Base-by-base conservation (phyloP, 1,139 yeast genomes). In the Tardiomyces digboiensis region DNA sequence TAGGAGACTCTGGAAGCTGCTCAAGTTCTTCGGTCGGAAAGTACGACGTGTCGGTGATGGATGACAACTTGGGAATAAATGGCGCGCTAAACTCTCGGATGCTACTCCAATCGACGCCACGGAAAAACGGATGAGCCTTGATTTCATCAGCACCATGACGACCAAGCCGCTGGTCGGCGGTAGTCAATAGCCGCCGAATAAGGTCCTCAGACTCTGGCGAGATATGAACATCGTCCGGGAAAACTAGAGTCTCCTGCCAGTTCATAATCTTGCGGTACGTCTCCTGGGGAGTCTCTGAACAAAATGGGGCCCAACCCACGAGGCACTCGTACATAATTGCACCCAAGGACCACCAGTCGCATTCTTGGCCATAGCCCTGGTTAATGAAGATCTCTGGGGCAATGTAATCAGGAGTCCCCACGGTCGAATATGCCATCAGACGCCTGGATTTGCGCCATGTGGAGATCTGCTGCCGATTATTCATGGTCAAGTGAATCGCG, bases 311-410 rank as follows among this genome's bases (percentile, higher is more conserved):
- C 97, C 98, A 91, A 18, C 99, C 99, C 52, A 91, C 87, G 51
- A 91, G 71, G 71, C 98, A 91, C 70, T 91, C 99, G 67, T 86
- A 91, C 99, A 91, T 91, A 61, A 91, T 91, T 1, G 97, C 96
- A 21, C 99, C 99, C 38, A 91, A 70, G 4, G 97, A 87, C 98
- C 98, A 91, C 99, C 99, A 91, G 64, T 91, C 99, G 68, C 99
- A 93, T 62, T 91, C 97, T 67, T 89, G 97, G 16, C 98, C 97
- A 64, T 91, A 93, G 2, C 99, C 99, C 68, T 91, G 96, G 59
- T 91, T 94, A 43, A 89, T 73, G 58, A 91, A 93, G 52, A 93
- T 91, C 62, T 91, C 99, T 0, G 99, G 99, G 0, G 98, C 98
- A 65, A 91, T 93, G 64, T 91, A 91, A 64, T 91, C 99, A 0